Percentiles rank a stretch among this genome's conserved stretches.
Conservation (phyloP, 1,284 basidiomycete species). For the Puccinia horiana region DNA sequence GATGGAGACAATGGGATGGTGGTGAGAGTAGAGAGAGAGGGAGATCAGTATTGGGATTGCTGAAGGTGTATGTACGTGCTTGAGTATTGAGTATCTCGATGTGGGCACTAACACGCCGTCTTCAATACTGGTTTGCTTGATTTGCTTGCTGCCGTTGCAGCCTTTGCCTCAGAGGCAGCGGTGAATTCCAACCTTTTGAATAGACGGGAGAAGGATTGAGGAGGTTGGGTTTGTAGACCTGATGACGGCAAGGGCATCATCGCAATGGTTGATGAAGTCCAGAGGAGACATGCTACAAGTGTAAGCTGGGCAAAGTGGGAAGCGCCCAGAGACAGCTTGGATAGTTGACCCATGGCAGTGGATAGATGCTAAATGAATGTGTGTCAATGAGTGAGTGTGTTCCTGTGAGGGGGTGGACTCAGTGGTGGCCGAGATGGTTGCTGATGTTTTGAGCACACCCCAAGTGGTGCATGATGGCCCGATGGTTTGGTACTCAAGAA, state of each 20-base stretch:
- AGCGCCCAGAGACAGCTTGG: background rate
- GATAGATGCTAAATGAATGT: background rate
- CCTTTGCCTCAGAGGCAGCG: background rate
- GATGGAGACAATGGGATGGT: too few relatives aligned
- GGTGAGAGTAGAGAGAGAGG: too few relatives aligned
- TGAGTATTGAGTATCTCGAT: too few relatives aligned
- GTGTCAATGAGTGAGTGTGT: background rate
- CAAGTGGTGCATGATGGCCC: too few relatives aligned
- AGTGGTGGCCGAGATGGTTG: background rate
- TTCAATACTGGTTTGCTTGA: too few relatives aligned
- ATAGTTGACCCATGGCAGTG: background rate
- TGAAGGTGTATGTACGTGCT: too few relatives aligned
- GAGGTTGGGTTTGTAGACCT: background rate
- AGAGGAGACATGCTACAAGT: constrained; percentile 1
- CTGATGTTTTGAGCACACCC: too few relatives aligned
- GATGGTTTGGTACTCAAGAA: too few relatives aligned
- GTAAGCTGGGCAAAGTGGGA: constrained; percentile 2
- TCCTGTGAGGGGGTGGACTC: background rate
- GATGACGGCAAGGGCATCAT: background rate
- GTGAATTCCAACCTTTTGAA: background rate
- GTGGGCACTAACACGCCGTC: background rate
- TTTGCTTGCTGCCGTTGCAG: background rate
- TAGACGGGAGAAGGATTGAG: background rate
- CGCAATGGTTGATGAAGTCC: background rate
- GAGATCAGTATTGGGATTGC: too few relatives aligned